Percentiles rank a stretch among this genome's conserved stretches.
These are phyloP conservation scores for Oxytropis ochrocephala DNA, from an alignment of 306 rosid species.

Conservation along the genomic window DNA sequence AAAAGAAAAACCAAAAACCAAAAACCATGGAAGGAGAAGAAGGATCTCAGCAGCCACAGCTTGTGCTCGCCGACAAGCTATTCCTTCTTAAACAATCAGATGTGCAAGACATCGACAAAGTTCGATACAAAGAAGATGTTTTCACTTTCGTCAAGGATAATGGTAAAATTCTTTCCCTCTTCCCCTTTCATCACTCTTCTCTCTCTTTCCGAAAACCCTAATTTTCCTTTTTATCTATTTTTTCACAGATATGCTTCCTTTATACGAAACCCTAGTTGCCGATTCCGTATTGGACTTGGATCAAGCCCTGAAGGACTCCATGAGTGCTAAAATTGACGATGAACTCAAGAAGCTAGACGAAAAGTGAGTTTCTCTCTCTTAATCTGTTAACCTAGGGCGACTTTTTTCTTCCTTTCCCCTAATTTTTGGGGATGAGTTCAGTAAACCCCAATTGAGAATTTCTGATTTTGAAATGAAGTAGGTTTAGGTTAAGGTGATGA, in stretches of 20 bases:
- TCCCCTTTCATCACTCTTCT: not conserved
- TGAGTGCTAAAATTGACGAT: conserved; percentile 70
- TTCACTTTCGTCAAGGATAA: conserved; percentile 61
- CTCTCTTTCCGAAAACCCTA: not conserved
- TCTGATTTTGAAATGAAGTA: conserved; percentile 6
- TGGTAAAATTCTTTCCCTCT: conserved; percentile 24
- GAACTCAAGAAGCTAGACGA: conserved; percentile 80
- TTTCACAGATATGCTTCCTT: conserved; percentile 66
- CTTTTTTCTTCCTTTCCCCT: not conserved
- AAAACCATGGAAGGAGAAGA: conserved; percentile 80
- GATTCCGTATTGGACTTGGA: conserved; percentile 64
- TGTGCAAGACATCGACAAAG: conserved; percentile 88
- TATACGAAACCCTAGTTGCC: conserved; percentile 75
- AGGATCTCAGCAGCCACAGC: conserved; percentile 74
- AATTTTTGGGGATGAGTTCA: not conserved
- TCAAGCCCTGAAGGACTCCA: conserved; percentile 55
- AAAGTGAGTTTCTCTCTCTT: conserved; percentile 51
- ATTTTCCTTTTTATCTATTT: not conserved
- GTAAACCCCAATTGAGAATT: conserved; percentile 2
- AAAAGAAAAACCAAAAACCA: conserved; percentile 7
- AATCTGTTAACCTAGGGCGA: not conserved
- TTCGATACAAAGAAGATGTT: conserved; percentile 72
- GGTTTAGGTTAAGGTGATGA: not conserved
- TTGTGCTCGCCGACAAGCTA: conserved; percentile 77
- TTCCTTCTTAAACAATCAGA: conserved; percentile 73